phyloP scores from a whole-genome alignment of 495 filamentous ascomycete species.

The Hyaloscypha finlandica region DNA sequence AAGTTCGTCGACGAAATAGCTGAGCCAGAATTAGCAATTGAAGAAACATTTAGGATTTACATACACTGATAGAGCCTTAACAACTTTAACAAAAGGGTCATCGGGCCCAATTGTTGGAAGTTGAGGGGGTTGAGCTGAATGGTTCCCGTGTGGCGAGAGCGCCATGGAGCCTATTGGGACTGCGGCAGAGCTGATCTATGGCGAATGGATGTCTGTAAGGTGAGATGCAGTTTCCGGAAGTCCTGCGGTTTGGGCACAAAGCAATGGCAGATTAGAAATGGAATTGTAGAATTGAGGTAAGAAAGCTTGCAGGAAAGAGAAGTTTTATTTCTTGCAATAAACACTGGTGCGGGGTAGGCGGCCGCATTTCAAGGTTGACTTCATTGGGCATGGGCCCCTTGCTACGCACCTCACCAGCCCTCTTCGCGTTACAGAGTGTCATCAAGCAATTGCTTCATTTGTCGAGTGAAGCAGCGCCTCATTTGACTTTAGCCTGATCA shows the following conservation, averaged over 20 bases:
- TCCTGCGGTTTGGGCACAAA: background rate
- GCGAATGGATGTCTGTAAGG: background rate
- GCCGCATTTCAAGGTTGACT: no score
- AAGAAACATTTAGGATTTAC: constrained; percentile 17
- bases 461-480: no score
- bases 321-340: no score
- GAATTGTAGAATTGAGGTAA: no score
- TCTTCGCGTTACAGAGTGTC: no score
- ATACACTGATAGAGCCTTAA: constrained; percentile 69
- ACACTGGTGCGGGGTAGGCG: no score
- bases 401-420: no score
- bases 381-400: background rate
- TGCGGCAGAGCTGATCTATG: background rate
- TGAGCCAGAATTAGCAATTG: constrained; percentile 36
- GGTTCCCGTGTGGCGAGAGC: background rate
- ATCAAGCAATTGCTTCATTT: no score
- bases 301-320: no score
- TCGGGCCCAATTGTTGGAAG: constrained; percentile 60
- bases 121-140: background rate
- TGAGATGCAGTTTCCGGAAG: background rate
- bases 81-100: constrained; percentile 65
- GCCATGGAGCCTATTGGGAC: background rate
- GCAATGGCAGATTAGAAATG: background rate
- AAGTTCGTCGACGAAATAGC: constrained; percentile 67
- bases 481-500: no score